A percentile compares a stretch with the other conserved stretches of the same genome.
Conservation (phyloP, 2,329 filamentous ascomycete species). For the Xylaria hypoxylon region DNA sequence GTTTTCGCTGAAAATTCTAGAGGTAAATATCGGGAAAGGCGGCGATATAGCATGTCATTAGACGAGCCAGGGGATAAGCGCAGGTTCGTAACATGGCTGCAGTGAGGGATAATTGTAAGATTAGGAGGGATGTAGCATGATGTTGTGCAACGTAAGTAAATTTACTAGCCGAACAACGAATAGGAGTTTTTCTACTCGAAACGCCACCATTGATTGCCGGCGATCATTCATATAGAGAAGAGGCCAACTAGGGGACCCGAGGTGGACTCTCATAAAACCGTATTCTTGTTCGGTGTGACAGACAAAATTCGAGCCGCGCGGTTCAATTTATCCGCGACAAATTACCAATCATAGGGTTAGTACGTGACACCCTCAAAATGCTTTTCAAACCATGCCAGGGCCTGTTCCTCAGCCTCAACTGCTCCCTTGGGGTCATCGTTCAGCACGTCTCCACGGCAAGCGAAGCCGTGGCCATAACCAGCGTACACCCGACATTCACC, state of each 20-base stretch:
- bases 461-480: conserved; percentile 57
- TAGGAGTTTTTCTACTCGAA: conserved; percentile 6
- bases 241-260: neutral
- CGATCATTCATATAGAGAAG: neutral
- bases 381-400: conserved; percentile 50
- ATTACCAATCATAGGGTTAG: conserved; percentile 11
- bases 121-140: conserved; percentile 19
- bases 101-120: conserved; percentile 17
- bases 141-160: conserved; percentile 16
- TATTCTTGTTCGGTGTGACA: neutral
- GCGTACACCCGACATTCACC: conserved; percentile 55
- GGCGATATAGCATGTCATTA: neutral
- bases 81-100: neutral
- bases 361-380: conserved; percentile 39
- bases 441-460: conserved; percentile 44
- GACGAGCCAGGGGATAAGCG: neutral
- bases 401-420: conserved; percentile 49
- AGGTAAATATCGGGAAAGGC: neutral
- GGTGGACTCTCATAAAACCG: neutral
- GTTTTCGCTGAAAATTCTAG: neutral
- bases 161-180: neutral
- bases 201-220: conserved; percentile 8
- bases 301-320: neutral
- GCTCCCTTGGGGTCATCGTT: conserved; percentile 44
- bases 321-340: conserved; percentile 20